These are phyloP conservation scores for Aaosphaeria pasadenensis DNA, from an alignment of 2,329 filamentous ascomycete genomes.

Conservation along the genomic window DNA sequence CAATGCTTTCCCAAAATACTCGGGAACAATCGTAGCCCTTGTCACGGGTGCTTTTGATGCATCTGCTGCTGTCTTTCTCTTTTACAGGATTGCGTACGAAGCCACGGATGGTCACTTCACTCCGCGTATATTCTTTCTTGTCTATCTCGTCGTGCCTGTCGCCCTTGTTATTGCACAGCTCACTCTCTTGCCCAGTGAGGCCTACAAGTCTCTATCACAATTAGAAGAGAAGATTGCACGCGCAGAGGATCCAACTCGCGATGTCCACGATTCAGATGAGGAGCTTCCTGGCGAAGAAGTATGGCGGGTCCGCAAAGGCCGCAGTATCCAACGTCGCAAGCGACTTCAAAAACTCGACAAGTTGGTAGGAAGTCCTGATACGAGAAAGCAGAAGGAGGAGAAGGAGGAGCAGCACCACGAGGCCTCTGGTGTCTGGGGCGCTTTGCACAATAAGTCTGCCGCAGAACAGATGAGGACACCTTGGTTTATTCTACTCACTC, in stretches of 20 bases:
- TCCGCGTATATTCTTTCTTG: conserved; percentile 66
- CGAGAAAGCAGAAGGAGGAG: conserved; percentile 59
- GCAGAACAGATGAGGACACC: conserved; percentile 70
- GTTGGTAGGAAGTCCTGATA: conserved; percentile 64
- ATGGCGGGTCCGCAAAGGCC: conserved; percentile 37
- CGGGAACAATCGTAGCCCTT: conserved; percentile 75
- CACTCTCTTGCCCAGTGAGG: conserved; percentile 68
- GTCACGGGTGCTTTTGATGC: conserved; percentile 82
- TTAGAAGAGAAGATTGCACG: conserved; percentile 34
- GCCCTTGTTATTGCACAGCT: conserved; percentile 66
- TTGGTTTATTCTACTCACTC: conserved; percentile 80
- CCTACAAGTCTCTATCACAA: conserved; percentile 66
- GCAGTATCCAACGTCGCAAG: conserved; percentile 48
- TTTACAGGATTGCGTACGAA: conserved; percentile 71
- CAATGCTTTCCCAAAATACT: conserved; percentile 75
- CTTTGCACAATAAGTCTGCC: conserved; percentile 71
- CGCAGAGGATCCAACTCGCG: conserved; percentile 31
- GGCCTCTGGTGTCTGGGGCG: conserved; percentile 77
- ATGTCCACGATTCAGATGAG: conserved; percentile 54
- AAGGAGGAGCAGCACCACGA: conserved; percentile 65
- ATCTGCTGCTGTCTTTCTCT: conserved; percentile 72
- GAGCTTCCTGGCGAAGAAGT: conserved; percentile 51
- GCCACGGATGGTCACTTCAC: conserved; percentile 56
- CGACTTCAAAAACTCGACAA: conserved; percentile 68
- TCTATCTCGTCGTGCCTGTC: conserved; percentile 68